These are phyloP conservation scores for Lotus japonicus DNA, from an alignment of 306 rosid species.

Conservation along the genomic window DNA sequence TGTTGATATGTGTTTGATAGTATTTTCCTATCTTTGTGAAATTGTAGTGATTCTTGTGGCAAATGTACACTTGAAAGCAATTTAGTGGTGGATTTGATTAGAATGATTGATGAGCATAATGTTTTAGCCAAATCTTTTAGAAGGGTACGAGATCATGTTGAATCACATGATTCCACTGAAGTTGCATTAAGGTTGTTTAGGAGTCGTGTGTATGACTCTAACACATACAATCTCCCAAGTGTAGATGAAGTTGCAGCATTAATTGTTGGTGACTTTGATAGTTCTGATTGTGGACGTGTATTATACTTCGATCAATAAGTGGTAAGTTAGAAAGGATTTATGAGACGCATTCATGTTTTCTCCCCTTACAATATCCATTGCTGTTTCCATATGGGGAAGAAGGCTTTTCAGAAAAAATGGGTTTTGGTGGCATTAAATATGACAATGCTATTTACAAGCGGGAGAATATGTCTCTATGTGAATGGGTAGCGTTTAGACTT, in stretches of 20 bases:
- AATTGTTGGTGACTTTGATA: neutral
- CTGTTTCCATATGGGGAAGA: neutral
- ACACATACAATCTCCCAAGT: neutral
- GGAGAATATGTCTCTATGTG: neutral
- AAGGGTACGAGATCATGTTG: too few relatives aligned
- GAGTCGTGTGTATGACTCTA: neutral
- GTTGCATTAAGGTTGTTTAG: neutral
- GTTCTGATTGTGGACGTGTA: neutral
- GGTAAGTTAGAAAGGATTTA: neutral
- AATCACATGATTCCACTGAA: too few relatives aligned
- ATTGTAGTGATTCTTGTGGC: too few relatives aligned
- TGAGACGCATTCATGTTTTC: neutral
- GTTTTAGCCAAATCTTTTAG: too few relatives aligned
- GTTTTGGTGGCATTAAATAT: too few relatives aligned
- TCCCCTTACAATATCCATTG: too few relatives aligned
- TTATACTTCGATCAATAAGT: neutral
- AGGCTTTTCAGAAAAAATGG: neutral
- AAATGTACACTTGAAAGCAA: too few relatives aligned
- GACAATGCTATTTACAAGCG: too few relatives aligned
- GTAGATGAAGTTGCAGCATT: neutral
- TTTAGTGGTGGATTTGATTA: too few relatives aligned
- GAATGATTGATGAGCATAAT: too few relatives aligned
- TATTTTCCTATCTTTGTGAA: too few relatives aligned
- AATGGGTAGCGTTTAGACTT: neutral
- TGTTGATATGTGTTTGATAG: too few relatives aligned